phyloP scores from a whole-genome alignment of 176 grass and related monocot genomes.

The Juncus effusus region DNA sequence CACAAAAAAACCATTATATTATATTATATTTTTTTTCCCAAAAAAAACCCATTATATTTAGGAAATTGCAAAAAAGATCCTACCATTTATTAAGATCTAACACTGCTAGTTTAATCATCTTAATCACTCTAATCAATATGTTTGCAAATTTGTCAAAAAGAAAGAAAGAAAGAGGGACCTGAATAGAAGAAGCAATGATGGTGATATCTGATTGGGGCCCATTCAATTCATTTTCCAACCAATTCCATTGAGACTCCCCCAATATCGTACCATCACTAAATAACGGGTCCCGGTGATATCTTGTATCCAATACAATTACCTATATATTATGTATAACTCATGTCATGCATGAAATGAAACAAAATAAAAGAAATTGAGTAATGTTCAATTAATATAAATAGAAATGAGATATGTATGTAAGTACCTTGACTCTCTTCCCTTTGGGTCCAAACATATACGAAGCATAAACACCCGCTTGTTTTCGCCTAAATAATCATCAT shows the following conservation, averaged over 20 bases:
- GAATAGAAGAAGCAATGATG: constrained; percentile 87
- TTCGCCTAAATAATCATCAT: constrained; percentile 56
- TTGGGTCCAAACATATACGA: constrained; percentile 83
- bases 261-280: constrained; percentile 82
- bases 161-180: constrained; percentile 46
- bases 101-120: no score
- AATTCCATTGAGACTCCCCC: constrained; percentile 85
- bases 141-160: background rate
- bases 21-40: no score
- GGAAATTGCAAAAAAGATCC: no score
- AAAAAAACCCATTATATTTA: background rate
- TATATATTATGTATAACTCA: constrained; percentile 24
- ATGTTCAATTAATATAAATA: no score
- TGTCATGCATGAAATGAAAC: constrained; percentile 2
- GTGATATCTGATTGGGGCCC: constrained; percentile 80
- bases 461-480: constrained; percentile 81
- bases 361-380: background rate
- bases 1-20: no score
- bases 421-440: constrained; percentile 86
- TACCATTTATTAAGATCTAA: no score
- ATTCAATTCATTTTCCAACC: constrained; percentile 76
- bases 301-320: constrained; percentile 94
- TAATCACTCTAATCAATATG: background rate
- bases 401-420: background rate
- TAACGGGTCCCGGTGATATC: constrained; percentile 86